Evolutionary conservation across 2,329 filamentous ascomycete genomes (phyloP).

Genomic region (Cercospora sesami): DNA sequence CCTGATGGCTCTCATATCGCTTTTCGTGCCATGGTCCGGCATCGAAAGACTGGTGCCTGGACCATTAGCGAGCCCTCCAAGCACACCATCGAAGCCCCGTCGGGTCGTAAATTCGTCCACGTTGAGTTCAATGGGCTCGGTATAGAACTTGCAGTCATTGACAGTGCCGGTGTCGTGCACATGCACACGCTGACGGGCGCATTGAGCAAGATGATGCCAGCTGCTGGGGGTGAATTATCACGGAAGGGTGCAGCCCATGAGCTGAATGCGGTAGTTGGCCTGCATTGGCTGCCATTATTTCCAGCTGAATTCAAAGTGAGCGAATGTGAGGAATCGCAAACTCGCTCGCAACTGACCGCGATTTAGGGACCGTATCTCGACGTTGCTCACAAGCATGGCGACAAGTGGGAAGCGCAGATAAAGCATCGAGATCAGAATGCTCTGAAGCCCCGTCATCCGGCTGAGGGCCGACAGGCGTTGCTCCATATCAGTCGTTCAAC

Average conservation of each 20-base stretch:
- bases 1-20: conserved; percentile 69
- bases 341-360: conserved; percentile 34
- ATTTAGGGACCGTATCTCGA: conserved; percentile 33
- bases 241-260: conserved; percentile 69
- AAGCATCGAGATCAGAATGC: conserved; percentile 59
- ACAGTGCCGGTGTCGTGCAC: conserved; percentile 73
- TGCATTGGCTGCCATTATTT: conserved; percentile 68
- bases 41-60: conserved; percentile 71
- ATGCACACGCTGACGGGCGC: conserved; percentile 71
- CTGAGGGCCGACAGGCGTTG: conserved; percentile 69
- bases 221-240: conserved; percentile 58
- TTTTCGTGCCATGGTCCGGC: conserved; percentile 70
- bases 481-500: conserved; percentile 75
- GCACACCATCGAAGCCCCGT: conserved; percentile 62
- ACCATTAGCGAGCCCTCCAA: conserved; percentile 69
- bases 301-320: conserved; percentile 38
- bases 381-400: conserved; percentile 43
- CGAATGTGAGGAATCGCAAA: not conserved
- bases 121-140: conserved; percentile 77
- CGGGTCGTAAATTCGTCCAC: conserved; percentile 70
- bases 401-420: conserved; percentile 68
- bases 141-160: conserved; percentile 79
- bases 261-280: conserved; percentile 73
- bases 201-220: conserved; percentile 68
- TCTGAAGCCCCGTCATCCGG: conserved; percentile 71